Evolutionary conservation across 441 rosid genomes (phyloP), one percentile per base, ranked within the genome.

Genomic region (Eruca vesicaria): DNA sequence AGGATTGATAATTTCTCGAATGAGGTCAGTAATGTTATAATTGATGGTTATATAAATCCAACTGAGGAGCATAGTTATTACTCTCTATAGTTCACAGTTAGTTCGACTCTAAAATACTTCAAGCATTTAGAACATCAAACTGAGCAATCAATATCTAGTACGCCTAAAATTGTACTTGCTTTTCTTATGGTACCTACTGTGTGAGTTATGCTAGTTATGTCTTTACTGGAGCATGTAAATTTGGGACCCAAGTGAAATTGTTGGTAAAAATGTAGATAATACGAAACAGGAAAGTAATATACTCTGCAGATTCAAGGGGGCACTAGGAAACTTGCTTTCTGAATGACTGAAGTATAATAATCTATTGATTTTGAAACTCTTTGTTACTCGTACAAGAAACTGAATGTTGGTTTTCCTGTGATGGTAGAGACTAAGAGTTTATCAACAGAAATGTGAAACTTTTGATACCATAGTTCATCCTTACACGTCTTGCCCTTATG

Each of bases 1-100:
- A 90, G 99, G 84, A 88, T 96, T 61, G 99, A 93, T 82, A 96
- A 96, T 88, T 93, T 96, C 89, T 90, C 98, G 1, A 96, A 87
- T 82, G 99, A 96, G 99, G 99, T 96, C 76, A 76, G 53, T 77
- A 28, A 60, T 63, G 33, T 26, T 60, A 64, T 58, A 58, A 45
- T 83, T 60, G 63, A 71, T 84, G 73, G 33, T 53, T 66, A 43
- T 72, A 21, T 45, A 32, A 19, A 41, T 66, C 50, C 50, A 72
- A 31, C 62, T 16, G 12, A 38, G 68, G 63, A 60, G 43, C 31
- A 2, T 72, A 52, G 56, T 36, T 61, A 60, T 55, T 43, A 9
- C 32, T 63, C 15, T 58, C 29, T 58, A 71, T 35, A 60, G 59
- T 59, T 73, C 70, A 52, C 21, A 61, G 33, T 52, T 62, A 18